Evolutionary conservation across 768 basidiomycete genomes (phyloP), one percentile per base, ranked within the genome.

Genomic region (Agrocybe praecox): DNA sequence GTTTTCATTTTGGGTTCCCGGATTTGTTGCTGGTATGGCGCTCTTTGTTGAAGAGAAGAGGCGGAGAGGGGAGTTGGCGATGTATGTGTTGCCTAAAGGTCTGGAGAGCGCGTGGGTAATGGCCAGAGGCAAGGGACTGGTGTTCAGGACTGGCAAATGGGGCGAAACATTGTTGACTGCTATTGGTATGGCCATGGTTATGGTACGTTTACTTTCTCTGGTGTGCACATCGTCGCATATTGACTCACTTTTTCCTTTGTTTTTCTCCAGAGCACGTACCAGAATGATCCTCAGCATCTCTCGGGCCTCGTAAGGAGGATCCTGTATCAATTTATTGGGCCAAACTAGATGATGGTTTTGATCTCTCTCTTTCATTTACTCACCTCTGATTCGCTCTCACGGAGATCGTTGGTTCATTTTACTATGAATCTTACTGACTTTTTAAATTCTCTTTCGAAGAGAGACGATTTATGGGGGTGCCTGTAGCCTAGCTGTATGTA

Each of bases 91-190:
- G 22, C 96, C 96, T 4, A 92, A 94, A 69, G 92, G 85, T 0
- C 70, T 98, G 33, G 95, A 98, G 76, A 92, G 92, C 52, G 84
- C 84, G n/a, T 98, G 94, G 95, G 78, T 87, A 0, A 85, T 87
- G 67, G 83, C 88, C 9, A 72, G 90, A 22, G 89, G 90, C 14
- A 84, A 86, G 58, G 89, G 90, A 1, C 85, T 84, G 73, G 89
- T 95, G 46, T 84, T 87, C 58, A 78, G 78, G 61, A 87, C 87
- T 29, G 89, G 88, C 9, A 81, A 83, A 49, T 84, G 80, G 73
- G 91, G 90, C 0, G 89, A 88, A 66, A 78, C 79, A 46, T 65
- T 89, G 65, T 81, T 89, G 65, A 73, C 85, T 72, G 50, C 32
- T 15, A 23, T 67, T 19, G 67, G 68, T 2, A 77, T 89, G 55